Conservation (phyloP, 2,329 filamentous ascomycete species). For the Fonsecaea pedrosoi region DNA sequence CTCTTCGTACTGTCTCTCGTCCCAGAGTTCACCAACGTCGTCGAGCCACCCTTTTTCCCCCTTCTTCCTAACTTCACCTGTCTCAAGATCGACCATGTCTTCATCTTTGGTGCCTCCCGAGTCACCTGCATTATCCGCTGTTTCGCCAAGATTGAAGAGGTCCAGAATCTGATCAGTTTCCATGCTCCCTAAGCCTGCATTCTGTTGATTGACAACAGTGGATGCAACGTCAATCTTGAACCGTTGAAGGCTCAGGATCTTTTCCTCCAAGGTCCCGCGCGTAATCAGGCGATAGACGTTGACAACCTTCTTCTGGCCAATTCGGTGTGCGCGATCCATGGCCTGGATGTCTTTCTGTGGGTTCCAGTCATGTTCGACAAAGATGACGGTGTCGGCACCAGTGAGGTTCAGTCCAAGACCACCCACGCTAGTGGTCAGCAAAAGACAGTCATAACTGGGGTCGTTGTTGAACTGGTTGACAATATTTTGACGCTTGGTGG, state of each 20-base stretch:
- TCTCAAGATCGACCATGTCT: constrained; percentile 89
- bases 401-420: constrained; percentile 94
- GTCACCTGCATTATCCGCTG: constrained; percentile 61
- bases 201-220: constrained; percentile 98
- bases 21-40: constrained; percentile 94
- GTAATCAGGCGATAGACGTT: constrained; percentile 98
- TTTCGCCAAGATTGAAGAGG: constrained; percentile 88
- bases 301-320: constrained; percentile 99
- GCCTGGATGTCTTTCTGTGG: constrained; percentile 98
- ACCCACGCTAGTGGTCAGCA: constrained; percentile 93
- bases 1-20: constrained; percentile 96
- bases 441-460: constrained; percentile 90
- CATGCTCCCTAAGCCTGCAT: constrained; percentile 92
- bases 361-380: constrained; percentile 99
- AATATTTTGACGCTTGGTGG: constrained; percentile 92
- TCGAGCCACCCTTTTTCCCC: constrained; percentile 97
- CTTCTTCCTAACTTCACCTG: constrained; percentile 85
- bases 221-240: constrained; percentile 99
- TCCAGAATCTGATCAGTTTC: constrained; percentile 98
- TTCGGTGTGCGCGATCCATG: constrained; percentile 97
- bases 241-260: constrained; percentile 95
- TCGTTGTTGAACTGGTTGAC: constrained; percentile 99
- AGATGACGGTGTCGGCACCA: constrained; percentile 97
- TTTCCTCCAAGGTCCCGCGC: constrained; percentile 93
- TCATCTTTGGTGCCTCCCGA: constrained; percentile 68